Evolutionary conservation across 148 eudicot genomes (phyloP).

Genomic region (Rhododendron simsii): DNA sequence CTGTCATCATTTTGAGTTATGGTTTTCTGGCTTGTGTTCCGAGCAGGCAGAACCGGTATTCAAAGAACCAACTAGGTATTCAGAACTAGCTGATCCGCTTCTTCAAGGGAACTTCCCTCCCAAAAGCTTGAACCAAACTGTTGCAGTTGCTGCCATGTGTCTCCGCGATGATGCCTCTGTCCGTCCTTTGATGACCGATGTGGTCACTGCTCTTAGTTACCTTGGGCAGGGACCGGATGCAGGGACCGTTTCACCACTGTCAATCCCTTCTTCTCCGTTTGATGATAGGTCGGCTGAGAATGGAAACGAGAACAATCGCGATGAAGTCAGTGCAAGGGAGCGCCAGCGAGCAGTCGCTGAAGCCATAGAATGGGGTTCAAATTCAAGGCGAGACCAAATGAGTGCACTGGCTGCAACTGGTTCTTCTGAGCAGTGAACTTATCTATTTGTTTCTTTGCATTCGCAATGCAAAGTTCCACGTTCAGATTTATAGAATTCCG

Average conservation of each 20-base stretch:
- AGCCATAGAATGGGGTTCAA: conserved; percentile 77
- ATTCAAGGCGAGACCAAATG: conserved; percentile 21
- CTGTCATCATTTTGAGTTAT: not conserved
- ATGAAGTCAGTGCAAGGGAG: conserved; percentile 23
- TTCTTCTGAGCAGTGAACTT: not conserved
- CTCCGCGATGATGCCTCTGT: conserved; percentile 65
- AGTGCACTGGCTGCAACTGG: conserved; percentile 14
- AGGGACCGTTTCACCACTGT: conserved; percentile 16
- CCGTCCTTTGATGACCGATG: conserved; percentile 73
- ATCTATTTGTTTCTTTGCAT: too few relatives aligned
- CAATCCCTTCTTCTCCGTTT: conserved; percentile 24
- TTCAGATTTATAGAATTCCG: too few relatives aligned
- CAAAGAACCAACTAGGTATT: conserved; percentile 47
- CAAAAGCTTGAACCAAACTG: conserved; percentile 64
- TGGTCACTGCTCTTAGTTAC: conserved; percentile 65
- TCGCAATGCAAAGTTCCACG: too few relatives aligned
- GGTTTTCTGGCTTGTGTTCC: not conserved
- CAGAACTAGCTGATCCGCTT: conserved; percentile 60
- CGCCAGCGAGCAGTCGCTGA: conserved; percentile 68
- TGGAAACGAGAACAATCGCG: not conserved
- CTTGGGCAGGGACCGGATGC: conserved; percentile 26
- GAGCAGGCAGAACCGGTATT: conserved; percentile 69
- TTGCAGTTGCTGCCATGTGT: conserved; percentile 83
- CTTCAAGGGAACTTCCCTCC: conserved; percentile 40
- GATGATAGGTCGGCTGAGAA: conserved; percentile 4